Base-by-base conservation (phyloP, 2,329 filamentous ascomycete genomes). In the Drechslera avenae region DNA sequence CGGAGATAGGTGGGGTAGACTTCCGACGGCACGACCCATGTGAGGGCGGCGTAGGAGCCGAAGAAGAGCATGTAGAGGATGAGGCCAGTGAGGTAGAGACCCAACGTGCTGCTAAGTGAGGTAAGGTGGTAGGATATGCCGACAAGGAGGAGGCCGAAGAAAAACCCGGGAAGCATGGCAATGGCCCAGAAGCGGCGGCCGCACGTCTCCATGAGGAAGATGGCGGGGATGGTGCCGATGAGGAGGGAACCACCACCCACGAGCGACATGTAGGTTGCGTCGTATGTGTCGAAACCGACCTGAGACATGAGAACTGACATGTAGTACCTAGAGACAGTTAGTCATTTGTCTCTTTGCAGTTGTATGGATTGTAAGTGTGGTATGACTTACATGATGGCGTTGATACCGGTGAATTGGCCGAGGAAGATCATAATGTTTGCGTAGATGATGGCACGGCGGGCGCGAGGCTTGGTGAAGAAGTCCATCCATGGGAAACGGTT, bases 141-240 rank as follows among this genome's bases (percentile, higher is more conserved):
- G 52, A 90, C 85, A 18, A 90, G 76, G 8, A 89, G 72, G 0
- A 90, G 77, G 13, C 87, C 87, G 36, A 89, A 67, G 62, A 90
- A 87, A 78, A 89, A 90, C 0, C 86, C 85, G 0, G 86, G 86
- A 33, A 90, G 75, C 83, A 88, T 90, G 4, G 79, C 79, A 54
- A 86, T 87, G 26, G 86, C 87, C 87, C 87, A 90, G 79, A 89
- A 89, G 3, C 87, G 84, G 17, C 87, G 84, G 10, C 87, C 87
- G 40, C 85, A 89, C 2, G 78, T 82, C 64, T 90, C 87, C 87
- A 90, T 90, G 56, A 83, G 82, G 66, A 88, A 79, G 47, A 87
- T 83, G 0, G 85, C 86, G 0, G 86, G 86, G 28, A 89, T 85
- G 0, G 86, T 86, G 17, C 86, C 86, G 13, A 90, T 61, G 0